Evolutionary conservation across 768 basidiomycete species (phyloP).

Genomic region (Mycena galericulata): DNA sequence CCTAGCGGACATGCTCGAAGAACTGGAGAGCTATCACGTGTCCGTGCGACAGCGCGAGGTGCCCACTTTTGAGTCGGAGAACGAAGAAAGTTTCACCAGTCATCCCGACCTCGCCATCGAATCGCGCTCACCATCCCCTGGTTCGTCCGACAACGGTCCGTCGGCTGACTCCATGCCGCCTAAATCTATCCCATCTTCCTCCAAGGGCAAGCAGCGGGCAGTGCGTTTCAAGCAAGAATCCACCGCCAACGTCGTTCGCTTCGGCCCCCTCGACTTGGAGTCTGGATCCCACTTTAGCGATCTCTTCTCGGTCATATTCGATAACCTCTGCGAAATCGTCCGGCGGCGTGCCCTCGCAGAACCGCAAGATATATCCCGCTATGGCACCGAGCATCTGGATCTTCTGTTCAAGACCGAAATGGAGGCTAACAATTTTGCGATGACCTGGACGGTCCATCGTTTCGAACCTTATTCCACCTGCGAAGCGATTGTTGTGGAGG

Average conservation of each 20-base stretch:
- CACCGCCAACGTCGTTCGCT: neutral
- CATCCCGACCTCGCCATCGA: neutral
- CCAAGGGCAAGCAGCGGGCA: neutral
- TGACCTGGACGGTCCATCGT: conserved; percentile 10
- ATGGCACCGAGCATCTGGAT: neutral
- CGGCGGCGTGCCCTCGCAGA: neutral
- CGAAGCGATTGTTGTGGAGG: too few relatives aligned
- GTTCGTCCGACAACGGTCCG: too few relatives aligned
- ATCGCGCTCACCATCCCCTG: neutral
- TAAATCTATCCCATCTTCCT: too few relatives aligned
- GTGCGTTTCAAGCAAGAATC: neutral
- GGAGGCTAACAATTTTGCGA: conserved; percentile 10
- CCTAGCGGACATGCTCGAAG: conserved; percentile 4
- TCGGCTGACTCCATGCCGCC: too few relatives aligned
- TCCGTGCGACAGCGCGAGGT: too few relatives aligned
- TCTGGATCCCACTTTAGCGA: neutral
- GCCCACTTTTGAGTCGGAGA: too few relatives aligned
- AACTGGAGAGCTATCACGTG: too few relatives aligned
- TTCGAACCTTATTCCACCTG: conserved; percentile 16
- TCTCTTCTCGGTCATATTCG: conserved; percentile 2
- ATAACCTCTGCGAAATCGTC: neutral
- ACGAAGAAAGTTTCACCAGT: neutral
- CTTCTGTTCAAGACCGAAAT: neutral
- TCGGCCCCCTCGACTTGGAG: neutral
- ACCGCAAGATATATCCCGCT: neutral